phyloP scores from a whole-genome alignment of 352 stramenopile species.

The Phytophthora idaei region DNA sequence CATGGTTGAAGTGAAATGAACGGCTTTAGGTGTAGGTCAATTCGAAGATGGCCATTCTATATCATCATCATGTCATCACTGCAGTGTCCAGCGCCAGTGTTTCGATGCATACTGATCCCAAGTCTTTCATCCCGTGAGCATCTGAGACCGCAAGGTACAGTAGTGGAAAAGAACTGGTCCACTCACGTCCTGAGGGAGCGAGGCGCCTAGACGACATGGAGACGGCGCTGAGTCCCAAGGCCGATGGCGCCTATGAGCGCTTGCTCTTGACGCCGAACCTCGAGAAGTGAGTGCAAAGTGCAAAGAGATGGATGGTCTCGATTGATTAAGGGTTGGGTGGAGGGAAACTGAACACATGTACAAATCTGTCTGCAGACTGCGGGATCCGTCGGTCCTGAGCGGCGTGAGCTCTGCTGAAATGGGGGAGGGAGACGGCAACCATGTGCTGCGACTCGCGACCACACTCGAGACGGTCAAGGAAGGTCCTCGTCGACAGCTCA shows the following conservation, averaged over 20 bases:
- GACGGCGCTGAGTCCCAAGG: conserved; percentile 27
- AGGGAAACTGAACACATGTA: not conserved
- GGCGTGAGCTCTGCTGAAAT: conserved; percentile 33
- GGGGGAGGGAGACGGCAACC: conserved; percentile 27
- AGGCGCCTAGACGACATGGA: conserved; percentile 22
- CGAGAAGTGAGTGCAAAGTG: conserved; percentile 29
- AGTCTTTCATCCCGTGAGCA: not conserved
- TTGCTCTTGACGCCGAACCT: conserved; percentile 35
- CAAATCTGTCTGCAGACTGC: conserved; percentile 16
- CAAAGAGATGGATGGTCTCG: conserved; percentile 1
- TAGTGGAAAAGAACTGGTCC: conserved; percentile 10
- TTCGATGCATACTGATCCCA: not conserved
- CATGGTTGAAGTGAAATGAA: conserved; percentile 16
- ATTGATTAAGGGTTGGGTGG: conserved; percentile 29
- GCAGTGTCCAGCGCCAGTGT: conserved; percentile 20
- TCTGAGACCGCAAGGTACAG: conserved; percentile 18
- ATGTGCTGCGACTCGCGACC: conserved; percentile 17
- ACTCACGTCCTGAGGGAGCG: not conserved
- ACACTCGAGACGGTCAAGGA: conserved; percentile 49
- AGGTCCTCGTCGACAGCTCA: conserved; percentile 52
- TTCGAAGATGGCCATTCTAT: not conserved
- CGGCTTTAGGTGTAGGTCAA: conserved; percentile 14
- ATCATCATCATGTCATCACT: conserved; percentile 16
- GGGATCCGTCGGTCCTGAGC: conserved; percentile 25
- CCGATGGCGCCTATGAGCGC: conserved; percentile 26